Evolutionary conservation across 164 flowering plant genomes (phyloP).

Genomic region (Amborella trichopoda): DNA sequence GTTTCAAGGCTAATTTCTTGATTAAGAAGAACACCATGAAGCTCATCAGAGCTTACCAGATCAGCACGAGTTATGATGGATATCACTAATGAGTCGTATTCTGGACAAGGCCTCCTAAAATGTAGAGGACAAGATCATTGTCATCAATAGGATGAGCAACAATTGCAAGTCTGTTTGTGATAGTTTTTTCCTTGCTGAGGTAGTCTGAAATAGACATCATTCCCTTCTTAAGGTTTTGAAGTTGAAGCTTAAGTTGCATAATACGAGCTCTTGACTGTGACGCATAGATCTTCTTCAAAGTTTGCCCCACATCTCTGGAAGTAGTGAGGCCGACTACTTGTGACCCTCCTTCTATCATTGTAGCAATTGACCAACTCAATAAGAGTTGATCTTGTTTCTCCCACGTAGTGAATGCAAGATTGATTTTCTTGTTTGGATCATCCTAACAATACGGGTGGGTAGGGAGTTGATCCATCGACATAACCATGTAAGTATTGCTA

Average conservation of each 20-base stretch:
- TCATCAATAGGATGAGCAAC: neutral
- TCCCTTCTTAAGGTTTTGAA: neutral
- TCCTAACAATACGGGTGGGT: too few species aligned
- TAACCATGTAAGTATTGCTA: too few species aligned
- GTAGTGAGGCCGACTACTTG: neutral
- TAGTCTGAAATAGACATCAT: neutral
- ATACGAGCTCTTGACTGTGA: neutral
- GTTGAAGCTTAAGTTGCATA: neutral
- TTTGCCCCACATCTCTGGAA: neutral
- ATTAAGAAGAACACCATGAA: neutral
- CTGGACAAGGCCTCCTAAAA: neutral
- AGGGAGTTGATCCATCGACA: too few species aligned
- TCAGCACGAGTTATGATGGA: neutral
- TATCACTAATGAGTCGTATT: neutral
- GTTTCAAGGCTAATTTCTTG: neutral
- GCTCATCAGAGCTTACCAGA: neutral
- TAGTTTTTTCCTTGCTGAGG: neutral
- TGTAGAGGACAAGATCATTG: neutral
- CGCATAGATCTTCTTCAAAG: neutral
- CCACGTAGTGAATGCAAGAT: neutral
- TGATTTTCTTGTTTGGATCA: too few species aligned
- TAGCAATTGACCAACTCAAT: neutral
- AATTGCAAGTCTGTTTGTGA: neutral
- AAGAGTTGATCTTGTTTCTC: neutral
- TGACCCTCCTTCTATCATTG: neutral